Evolutionary conservation across 306 rosid genomes (phyloP).

Genomic region (Sophora flavescens): DNA sequence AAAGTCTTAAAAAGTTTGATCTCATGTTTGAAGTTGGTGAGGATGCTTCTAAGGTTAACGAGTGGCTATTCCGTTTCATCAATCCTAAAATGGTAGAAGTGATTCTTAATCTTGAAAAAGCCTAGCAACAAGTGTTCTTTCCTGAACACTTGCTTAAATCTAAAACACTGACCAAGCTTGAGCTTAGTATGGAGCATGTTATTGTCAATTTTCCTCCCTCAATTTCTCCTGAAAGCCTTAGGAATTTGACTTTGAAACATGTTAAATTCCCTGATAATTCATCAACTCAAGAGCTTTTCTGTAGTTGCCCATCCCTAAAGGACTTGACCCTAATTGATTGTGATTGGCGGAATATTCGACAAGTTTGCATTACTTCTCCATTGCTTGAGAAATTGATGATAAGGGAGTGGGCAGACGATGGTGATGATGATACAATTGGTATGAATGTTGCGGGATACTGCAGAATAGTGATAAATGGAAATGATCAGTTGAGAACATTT

Average conservation of each 20-base stretch:
- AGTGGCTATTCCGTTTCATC: conserved; percentile 17
- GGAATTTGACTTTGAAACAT: background rate
- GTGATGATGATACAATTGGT: background rate
- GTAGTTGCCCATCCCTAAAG: conserved; percentile 9
- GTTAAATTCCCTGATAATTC: background rate
- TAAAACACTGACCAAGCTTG: background rate
- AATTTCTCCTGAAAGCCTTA: background rate
- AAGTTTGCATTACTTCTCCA: background rate
- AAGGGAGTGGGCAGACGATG: conserved; percentile 28
- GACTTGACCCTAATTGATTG: conserved; percentile 16
- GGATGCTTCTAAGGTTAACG: background rate
- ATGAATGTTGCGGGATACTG: background rate
- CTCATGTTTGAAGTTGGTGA: background rate
- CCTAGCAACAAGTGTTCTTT: background rate
- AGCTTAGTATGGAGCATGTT: conserved; percentile 13
- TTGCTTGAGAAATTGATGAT: conserved; percentile 7
- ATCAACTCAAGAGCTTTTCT: background rate
- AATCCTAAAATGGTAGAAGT: background rate
- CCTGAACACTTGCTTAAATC: conserved; percentile 1
- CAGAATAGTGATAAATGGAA: background rate
- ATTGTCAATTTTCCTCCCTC: conserved; percentile 11
- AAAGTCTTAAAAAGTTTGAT: background rate
- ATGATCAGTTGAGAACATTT: background rate
- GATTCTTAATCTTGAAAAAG: background rate
- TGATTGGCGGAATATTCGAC: background rate